Evolutionary conservation across 139 green algal species (phyloP), one percentile per base, ranked within the genome.

Genomic region (Auxenochlorella pyrenoidosa): DNA sequence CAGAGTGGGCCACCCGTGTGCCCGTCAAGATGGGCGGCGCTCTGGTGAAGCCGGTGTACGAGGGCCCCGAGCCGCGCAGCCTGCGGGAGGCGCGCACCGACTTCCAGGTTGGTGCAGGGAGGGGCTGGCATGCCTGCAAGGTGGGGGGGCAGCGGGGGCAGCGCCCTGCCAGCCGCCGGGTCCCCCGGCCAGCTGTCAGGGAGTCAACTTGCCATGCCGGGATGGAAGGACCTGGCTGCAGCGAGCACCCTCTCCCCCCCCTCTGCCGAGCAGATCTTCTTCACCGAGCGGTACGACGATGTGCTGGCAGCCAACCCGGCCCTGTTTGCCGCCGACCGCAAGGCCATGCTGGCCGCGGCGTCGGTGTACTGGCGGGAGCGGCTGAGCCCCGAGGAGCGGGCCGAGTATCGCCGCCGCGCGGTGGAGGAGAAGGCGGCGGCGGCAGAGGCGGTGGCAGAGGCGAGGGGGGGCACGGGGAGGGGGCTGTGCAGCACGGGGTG

Each of bases 1-100:
- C 51, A 86, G 87, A 63, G 43, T 90, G 87, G 87, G 87, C 70
- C 15, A 36, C 41, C 51, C 87, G 87, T 36, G 87, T 87, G 30
- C 87, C 87, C 4, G 76, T 85, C 41, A 58, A 79, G 58, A 32
- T 68, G n/a, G 87, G 87, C 21, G 87, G 87, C 59, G 38, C 34
- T 2, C 32, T 90, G 40, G 40, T 77, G 13, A 90, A 90, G 59
- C 87, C 80, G 10, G 12, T n/a, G 38, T 79, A 58, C 36, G 58
- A 84, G 12, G 75, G 76, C 8, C 22, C 68, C 2, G 47, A 90
- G 47, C 43, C n/a, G 12, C 36, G 18, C 30, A n/a, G 32, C 34
- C 66, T 68, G 21, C 71, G 68, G 47, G 36, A 90, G 86, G 63
- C 87, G 18, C 79, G 81, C 43, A 66, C 28, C 68, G 87, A 87